A percentile compares a stretch with the other conserved stretches of the same genome.
Conservation (phyloP, 148 eudicot species). For the Tetragonia tetragonoides region DNA sequence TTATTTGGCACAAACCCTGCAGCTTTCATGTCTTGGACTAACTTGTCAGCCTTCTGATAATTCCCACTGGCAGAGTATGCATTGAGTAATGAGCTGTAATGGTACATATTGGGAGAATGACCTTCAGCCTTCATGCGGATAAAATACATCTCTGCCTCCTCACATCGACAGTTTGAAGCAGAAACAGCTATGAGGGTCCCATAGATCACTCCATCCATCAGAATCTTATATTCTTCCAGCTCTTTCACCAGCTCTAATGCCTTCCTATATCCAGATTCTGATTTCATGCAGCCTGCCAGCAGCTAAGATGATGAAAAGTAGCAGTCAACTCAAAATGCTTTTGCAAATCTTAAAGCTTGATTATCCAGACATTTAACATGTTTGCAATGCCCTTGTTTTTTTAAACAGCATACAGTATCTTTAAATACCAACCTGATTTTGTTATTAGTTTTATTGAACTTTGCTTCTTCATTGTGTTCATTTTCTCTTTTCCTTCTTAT, state of each 20-base stretch:
- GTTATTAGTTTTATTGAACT: too few relatives aligned
- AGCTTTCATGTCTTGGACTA: constrained; percentile 69
- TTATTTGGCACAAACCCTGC: constrained; percentile 73
- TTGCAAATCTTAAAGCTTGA: not conserved
- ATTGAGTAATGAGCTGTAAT: constrained; percentile 87
- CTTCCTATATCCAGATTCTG: constrained; percentile 59
- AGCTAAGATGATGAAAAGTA: constrained; percentile 46
- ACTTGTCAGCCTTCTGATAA: constrained; percentile 64
- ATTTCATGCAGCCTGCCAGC: constrained; percentile 73
- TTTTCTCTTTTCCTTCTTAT: too few relatives aligned
- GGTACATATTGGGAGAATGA: constrained; percentile 70
- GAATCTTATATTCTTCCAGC: constrained; percentile 52
- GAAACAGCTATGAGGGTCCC: constrained; percentile 81
- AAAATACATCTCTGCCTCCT: constrained; percentile 80
- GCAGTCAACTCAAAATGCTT: constrained; percentile 17
- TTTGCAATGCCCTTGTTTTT: not conserved
- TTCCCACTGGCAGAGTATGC: constrained; percentile 68
- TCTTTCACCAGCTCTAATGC: constrained; percentile 69
- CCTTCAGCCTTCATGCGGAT: constrained; percentile 79
- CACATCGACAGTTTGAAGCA: constrained; percentile 65
- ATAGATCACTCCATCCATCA: constrained; percentile 67
- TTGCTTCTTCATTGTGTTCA: too few relatives aligned
- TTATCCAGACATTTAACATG: not conserved
- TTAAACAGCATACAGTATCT: not conserved
- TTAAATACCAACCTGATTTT: too few relatives aligned